Percentiles rank a stretch among this genome's conserved stretches.
phyloP scores from a whole-genome alignment of 1,284 basidiomycete genomes.

The Leccinum angustisporum region DNA sequence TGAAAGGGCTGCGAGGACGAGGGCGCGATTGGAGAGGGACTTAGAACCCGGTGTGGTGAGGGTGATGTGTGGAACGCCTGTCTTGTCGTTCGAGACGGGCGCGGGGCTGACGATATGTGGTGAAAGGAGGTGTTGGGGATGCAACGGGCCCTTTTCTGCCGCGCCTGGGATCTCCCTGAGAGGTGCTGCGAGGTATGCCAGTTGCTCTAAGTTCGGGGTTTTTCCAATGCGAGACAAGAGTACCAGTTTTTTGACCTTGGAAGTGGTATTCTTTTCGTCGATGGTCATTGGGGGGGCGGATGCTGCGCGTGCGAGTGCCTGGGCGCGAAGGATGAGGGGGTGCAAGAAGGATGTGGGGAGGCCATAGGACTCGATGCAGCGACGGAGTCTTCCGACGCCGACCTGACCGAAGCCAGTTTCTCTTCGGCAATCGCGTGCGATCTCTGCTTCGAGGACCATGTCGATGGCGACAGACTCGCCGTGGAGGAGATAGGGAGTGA shows the following conservation, averaged over 20 bases:
- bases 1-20: constrained; percentile 91
- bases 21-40: constrained; percentile 94
- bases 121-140: constrained; percentile 21
- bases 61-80: constrained; percentile 45
- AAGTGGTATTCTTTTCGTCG: constrained; percentile 91
- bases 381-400: constrained; percentile 81
- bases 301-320: constrained; percentile 39
- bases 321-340: constrained; percentile 59
- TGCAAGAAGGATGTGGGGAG: constrained; percentile 82
- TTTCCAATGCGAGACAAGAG: constrained; percentile 88
- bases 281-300: constrained; percentile 75
- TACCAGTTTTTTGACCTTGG: constrained; percentile 87
- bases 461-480: constrained; percentile 93
- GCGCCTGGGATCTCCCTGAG: constrained; percentile 23
- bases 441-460: constrained; percentile 92
- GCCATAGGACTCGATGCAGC: constrained; percentile 85
- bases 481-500: constrained; percentile 89
- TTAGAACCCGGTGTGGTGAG: constrained; percentile 97
- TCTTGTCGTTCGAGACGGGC: background rate
- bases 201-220: constrained; percentile 92
- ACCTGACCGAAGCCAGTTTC: constrained; percentile 74
- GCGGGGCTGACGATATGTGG: background rate
- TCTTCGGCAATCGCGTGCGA: constrained; percentile 79
- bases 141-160: constrained; percentile 17
- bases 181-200: constrained; percentile 54